A percentile compares a stretch with the other conserved stretches of the same genome.
These are phyloP conservation scores for Clarireedia monteithiana DNA, from an alignment of 2,329 filamentous ascomycete species.

Conservation along the genomic window DNA sequence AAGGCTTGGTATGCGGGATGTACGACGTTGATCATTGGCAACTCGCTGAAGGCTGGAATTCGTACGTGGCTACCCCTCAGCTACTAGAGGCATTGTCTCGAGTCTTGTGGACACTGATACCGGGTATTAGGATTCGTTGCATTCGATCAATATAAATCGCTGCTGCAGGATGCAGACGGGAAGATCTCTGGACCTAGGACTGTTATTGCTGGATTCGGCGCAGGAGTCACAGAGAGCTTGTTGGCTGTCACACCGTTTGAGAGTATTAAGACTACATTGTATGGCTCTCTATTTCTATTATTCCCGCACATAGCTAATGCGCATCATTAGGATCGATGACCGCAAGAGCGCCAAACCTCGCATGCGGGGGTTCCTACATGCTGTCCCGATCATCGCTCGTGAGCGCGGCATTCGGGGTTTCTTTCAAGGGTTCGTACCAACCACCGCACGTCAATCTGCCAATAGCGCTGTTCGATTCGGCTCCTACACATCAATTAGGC, in stretches of 20 bases:
- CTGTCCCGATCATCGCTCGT: conserved; percentile 75
- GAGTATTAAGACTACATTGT: conserved; percentile 95
- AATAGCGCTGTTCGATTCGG: conserved; percentile 91
- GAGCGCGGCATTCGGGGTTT: conserved; percentile 87
- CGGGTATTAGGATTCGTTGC: conserved; percentile 68
- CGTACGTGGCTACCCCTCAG: conserved; percentile 45
- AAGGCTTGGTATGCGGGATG: conserved; percentile 96
- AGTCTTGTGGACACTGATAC: neutral
- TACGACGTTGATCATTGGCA: conserved; percentile 93
- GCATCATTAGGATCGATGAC: conserved; percentile 69
- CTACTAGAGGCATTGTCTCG: neutral
- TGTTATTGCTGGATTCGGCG: conserved; percentile 88
- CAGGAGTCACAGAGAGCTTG: conserved; percentile 87
- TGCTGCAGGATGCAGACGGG: conserved; percentile 76
- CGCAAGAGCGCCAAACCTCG: conserved; percentile 78
- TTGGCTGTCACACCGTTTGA: conserved; percentile 95
- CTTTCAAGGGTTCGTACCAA: conserved; percentile 95
- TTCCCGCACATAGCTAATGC: neutral
- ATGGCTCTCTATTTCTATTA: conserved; percentile 8
- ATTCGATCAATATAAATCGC: conserved; percentile 85
- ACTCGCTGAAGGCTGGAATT: conserved; percentile 92
- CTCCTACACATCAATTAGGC: conserved; percentile 82
- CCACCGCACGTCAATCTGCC: conserved; percentile 87
- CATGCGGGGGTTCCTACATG: conserved; percentile 87
- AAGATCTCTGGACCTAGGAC: conserved; percentile 86